These are phyloP conservation scores for Blastobotrys parvus DNA, from an alignment of 805 yeast genomes.

Conservation along the genomic window DNA sequence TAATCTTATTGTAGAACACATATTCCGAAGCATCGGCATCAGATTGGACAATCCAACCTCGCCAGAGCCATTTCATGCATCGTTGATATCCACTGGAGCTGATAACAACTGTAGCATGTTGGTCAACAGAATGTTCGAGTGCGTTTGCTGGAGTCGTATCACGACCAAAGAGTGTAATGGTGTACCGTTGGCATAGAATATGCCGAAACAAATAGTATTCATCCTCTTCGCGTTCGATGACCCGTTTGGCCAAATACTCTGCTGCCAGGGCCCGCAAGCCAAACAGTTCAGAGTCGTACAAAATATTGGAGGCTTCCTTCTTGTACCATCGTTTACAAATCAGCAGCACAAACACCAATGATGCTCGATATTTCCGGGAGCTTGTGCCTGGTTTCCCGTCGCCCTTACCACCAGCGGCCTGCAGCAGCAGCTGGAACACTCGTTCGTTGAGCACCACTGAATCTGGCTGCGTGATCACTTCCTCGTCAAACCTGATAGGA, in stretches of 20 bases:
- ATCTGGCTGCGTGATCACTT: constrained; percentile 44
- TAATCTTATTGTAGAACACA: constrained; percentile 52
- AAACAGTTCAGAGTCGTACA: constrained; percentile 61
- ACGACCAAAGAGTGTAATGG: constrained; percentile 51
- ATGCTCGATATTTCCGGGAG: constrained; percentile 54
- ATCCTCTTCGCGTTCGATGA: constrained; percentile 52
- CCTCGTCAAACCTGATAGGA: constrained; percentile 52
- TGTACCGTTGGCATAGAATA: constrained; percentile 68
- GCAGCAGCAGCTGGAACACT: constrained; percentile 51
- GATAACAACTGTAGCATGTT: constrained; percentile 69
- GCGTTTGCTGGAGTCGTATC: constrained; percentile 66
- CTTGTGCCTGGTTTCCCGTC: constrained; percentile 46
- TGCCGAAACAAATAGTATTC: constrained; percentile 48
- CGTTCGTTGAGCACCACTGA: constrained; percentile 51
- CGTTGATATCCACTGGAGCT: constrained; percentile 78
- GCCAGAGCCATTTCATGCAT: constrained; percentile 84
- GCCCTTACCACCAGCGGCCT: constrained; percentile 78
- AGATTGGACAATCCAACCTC: constrained; percentile 85
- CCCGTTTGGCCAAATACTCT: constrained; percentile 57
- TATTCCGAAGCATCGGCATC: constrained; percentile 57
- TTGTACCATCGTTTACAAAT: constrained; percentile 76
- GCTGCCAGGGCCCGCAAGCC: constrained; percentile 58
- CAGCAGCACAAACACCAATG: constrained; percentile 59
- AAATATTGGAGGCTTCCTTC: constrained; percentile 47
- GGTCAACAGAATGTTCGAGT: constrained; percentile 76